phyloP scores from a whole-genome alignment of 139 green algal species.

The Zygnema circumcarinatum region DNA sequence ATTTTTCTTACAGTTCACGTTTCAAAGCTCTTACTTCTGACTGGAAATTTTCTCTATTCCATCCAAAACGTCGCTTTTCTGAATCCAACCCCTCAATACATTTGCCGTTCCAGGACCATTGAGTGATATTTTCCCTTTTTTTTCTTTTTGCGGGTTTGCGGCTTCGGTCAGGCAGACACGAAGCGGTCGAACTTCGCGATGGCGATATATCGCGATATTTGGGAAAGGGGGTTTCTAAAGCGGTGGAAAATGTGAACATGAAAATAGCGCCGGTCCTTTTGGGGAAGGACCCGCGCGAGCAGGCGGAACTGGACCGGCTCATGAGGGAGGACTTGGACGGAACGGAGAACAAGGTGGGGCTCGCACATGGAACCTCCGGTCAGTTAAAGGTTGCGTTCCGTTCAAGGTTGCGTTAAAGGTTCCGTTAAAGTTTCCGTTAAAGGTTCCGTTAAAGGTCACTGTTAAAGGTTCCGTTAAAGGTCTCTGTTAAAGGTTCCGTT shows the following conservation, averaged over 20 bases:
- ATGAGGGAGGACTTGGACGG: constrained; percentile 92
- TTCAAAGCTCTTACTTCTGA: not conserved
- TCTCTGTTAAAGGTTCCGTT: too few species aligned
- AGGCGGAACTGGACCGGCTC: constrained; percentile 87
- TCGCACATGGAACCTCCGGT: too few species aligned
- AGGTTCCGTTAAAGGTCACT: too few species aligned
- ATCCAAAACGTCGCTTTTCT: not conserved
- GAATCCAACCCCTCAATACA: too few species aligned
- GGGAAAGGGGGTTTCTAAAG: constrained; percentile 89
- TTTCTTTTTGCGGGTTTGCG: not conserved
- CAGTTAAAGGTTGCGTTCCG: too few species aligned
- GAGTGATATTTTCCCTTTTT: not conserved
- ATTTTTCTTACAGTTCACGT: too few species aligned
- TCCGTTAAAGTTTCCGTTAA: too few species aligned
- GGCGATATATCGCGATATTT: constrained; percentile 75
- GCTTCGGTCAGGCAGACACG: constrained; percentile 34
- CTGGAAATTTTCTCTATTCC: not conserved
- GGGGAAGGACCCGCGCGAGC: constrained; percentile 89
- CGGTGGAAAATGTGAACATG: constrained; percentile 93
- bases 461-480: too few species aligned
- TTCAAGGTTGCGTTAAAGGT: too few species aligned
- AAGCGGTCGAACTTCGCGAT: constrained; percentile 96
- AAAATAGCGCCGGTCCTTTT: constrained; percentile 86
- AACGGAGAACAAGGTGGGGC: too few species aligned
- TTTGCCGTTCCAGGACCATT: too few species aligned